Evolutionary conservation across 768 basidiomycete genomes (phyloP).

Genomic region (Hortiboletus campestris): DNA sequence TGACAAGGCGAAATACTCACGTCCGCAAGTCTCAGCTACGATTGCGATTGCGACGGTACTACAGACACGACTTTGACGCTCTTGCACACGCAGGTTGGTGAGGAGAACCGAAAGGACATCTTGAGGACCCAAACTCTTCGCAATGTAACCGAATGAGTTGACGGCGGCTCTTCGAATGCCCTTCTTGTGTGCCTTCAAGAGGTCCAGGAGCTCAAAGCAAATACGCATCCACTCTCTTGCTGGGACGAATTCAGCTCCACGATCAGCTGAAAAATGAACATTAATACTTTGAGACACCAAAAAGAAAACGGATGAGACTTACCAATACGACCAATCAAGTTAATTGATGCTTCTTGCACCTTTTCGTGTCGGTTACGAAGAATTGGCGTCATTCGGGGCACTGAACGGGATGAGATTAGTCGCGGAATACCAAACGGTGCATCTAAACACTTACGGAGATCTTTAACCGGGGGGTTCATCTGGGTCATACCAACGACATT

Average conservation of each 20-base stretch:
- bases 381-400: slow-evolving; percentile 99
- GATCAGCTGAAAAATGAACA: slow-evolving; percentile 62
- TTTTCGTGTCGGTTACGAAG: slow-evolving; percentile 98
- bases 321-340: slow-evolving; percentile 97
- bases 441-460: slow-evolving; percentile 72
- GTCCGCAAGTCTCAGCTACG: slow-evolving; percentile 90
- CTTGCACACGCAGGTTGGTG: slow-evolving; percentile 96
- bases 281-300: slow-evolving; percentile 4
- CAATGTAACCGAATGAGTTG: slow-evolving; percentile 99
- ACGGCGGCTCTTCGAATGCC: slow-evolving; percentile 98
- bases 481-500: slow-evolving; percentile 99
- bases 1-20: slow-evolving; percentile 28
- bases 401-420: slow-evolving; percentile 40
- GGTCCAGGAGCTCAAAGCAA: slow-evolving; percentile 95
- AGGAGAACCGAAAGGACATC: slow-evolving; percentile 94
- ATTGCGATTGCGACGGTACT: slow-evolving; percentile 98
- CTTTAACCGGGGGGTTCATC: slow-evolving; percentile 99
- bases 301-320: slow-evolving; percentile 1
- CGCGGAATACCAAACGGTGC: background rate
- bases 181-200: slow-evolving; percentile 99
- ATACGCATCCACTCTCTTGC: slow-evolving; percentile 99
- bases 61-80: slow-evolving; percentile 98
- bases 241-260: slow-evolving; percentile 97
- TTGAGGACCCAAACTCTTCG: slow-evolving; percentile 98
- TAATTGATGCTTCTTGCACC: slow-evolving; percentile 99